phyloP scores from a whole-genome alignment of 257 asterid species.

The Marsdenia floribunda region DNA sequence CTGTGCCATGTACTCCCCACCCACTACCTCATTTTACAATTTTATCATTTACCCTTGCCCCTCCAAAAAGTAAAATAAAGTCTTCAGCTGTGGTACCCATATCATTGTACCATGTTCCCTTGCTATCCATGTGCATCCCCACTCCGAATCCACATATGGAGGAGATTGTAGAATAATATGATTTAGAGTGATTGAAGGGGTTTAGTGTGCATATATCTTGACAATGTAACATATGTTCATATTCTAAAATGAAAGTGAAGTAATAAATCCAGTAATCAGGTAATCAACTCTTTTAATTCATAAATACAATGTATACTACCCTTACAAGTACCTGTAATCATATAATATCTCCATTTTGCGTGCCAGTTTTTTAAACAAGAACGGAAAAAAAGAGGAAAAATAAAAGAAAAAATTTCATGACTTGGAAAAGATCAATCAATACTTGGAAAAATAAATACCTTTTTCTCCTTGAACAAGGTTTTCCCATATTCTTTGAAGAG shows the following conservation, averaged over 20 bases:
- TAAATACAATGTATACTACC: not conserved
- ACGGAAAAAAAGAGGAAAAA: not conserved
- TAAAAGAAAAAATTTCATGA: not conserved
- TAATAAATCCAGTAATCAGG: not conserved
- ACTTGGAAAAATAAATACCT: slow-evolving; percentile 33
- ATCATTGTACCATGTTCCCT: no score
- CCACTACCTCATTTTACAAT: not conserved
- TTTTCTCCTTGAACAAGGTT: slow-evolving; percentile 48
- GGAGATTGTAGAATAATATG: not conserved
- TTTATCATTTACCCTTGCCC: not conserved
- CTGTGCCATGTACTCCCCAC: not conserved
- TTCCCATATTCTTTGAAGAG: slow-evolving; percentile 88
- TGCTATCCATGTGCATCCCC: no score
- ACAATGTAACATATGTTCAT: not conserved
- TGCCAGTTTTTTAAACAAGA: not conserved
- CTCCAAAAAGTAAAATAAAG: no score
- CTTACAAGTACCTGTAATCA: not conserved
- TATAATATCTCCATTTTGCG: not conserved
- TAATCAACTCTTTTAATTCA: not conserved
- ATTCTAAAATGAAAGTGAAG: not conserved
- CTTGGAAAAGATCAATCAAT: not conserved
- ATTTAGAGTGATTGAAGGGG: not conserved
- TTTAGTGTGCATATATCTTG: not conserved
- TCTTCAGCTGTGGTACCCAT: no score
- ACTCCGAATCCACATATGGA: not conserved